A percentile compares a stretch with the other conserved stretches of the same genome.
Evolutionary conservation across 2,329 filamentous ascomycete genomes (phyloP).

Genomic region (Albifimbria verrucaria): DNA sequence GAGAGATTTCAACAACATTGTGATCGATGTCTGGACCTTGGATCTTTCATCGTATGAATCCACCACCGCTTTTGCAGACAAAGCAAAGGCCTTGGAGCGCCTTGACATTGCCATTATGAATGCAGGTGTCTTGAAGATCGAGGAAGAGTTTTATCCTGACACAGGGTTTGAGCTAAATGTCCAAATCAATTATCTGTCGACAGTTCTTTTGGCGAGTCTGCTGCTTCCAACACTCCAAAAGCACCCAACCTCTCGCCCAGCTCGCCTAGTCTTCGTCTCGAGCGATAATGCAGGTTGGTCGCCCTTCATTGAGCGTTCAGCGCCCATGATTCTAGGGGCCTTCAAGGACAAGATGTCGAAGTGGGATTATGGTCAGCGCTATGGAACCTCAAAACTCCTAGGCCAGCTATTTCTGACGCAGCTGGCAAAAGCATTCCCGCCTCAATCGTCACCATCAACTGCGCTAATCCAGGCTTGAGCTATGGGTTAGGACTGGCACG

Average conservation of each 20-base stretch:
- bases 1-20: slow-evolving; percentile 19
- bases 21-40: slow-evolving; percentile 22
- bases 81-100: neutral
- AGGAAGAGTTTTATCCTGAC: neutral
- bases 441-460: neutral
- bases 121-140: neutral
- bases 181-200: slow-evolving; percentile 1
- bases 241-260: neutral
- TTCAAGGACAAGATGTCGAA: neutral
- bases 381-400: neutral
- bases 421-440: neutral
- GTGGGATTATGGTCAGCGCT: neutral
- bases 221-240: neutral
- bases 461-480: neutral
- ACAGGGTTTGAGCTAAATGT: neutral
- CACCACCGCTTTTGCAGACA: neutral
- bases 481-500: neutral
- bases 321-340: neutral
- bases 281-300: neutral
- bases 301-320: neutral
- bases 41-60: neutral
- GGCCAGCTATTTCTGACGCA: slow-evolving; percentile 2
- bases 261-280: neutral
- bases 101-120: neutral
- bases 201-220: neutral